Percentiles rank a stretch among this genome's conserved stretches.
These are phyloP conservation scores for Peronosclerospora sorghi DNA, from an alignment of 352 stramenopile genomes.

Conservation along the genomic window DNA sequence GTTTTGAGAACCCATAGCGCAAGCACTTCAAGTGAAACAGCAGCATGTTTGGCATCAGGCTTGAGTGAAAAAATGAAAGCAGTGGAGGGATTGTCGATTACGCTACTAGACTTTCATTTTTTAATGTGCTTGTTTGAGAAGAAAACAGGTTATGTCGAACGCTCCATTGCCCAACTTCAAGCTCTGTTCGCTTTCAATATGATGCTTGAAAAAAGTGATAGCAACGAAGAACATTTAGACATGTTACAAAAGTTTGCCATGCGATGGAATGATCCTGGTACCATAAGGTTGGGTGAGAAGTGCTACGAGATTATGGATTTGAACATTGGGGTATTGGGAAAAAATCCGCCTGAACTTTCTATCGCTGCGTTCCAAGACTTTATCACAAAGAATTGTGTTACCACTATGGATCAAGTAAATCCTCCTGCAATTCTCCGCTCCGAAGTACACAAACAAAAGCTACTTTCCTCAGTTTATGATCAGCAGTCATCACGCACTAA, in stretches of 20 bases:
- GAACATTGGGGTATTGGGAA: neutral
- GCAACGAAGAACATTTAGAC: constrained; percentile 10
- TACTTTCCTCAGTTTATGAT: constrained; percentile 19
- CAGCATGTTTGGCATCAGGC: neutral
- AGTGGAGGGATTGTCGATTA: constrained; percentile 7
- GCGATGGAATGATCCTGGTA: constrained; percentile 19
- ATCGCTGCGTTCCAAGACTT: constrained; percentile 8
- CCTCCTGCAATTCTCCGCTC: constrained; percentile 21
- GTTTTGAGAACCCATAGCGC: constrained; percentile 30
- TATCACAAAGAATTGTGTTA: constrained; percentile 8
- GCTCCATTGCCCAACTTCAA: constrained; percentile 53
- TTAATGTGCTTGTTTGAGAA: constrained; percentile 43
- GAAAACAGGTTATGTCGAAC: constrained; percentile 46
- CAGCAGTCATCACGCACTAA: constrained; percentile 6
- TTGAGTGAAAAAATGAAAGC: neutral
- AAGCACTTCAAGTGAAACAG: constrained; percentile 3
- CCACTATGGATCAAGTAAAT: constrained; percentile 19
- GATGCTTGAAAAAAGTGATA: neutral
- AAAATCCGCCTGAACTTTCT: constrained; percentile 5
- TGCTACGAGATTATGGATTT: neutral
- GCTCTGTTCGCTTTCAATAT: constrained; percentile 47
- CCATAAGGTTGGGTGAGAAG: constrained; percentile 19
- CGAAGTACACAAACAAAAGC: constrained; percentile 24
- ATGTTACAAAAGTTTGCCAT: constrained; percentile 22
- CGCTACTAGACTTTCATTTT: constrained; percentile 37